Evolutionary conservation across 768 basidiomycete genomes (phyloP), one percentile per base, ranked within the genome.

Genomic region (Lactarius sp.): DNA sequence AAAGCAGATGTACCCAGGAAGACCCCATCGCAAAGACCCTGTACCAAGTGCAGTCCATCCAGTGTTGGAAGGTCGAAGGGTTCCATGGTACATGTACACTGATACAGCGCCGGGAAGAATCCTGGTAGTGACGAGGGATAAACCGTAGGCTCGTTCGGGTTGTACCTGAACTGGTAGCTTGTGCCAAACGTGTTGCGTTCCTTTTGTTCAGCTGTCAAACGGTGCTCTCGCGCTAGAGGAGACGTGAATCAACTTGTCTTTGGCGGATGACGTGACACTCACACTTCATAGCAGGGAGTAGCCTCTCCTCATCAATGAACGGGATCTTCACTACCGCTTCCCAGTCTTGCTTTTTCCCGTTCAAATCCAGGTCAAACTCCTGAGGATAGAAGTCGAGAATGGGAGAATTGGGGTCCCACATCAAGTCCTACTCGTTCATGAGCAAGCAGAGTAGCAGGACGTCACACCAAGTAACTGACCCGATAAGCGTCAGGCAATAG

Each of bases 281-380:
- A 92, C 92, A 75, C 37, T 79, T 76, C 96, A 99, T 98, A 3
- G 95, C 91, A 37, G 78, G 78, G 37, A 97, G 76, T 22, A 99
- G 73, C 56, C 92, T 80, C 12, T 76, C 69, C 73, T 95, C 85
- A 52, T 97, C 87, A 64, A 99, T 98, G 75, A 99, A 99, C 0
- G 97, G 97, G 68, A 99, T 98, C 77, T 98, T 98, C 59, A 99
- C 94, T 56, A 98, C 85, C 0, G 97, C 96, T 74, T 99, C 97
- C 97, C 97, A 99, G 31, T 98, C 96, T 69, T 90, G 87, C 73
- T 94, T 98, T 82, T 99, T 99, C 37, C 97, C 97, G 69, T 99
- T 98, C 71, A 97, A 75, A 76, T 99, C 97, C 67, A 83, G 85
- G 67, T 92, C 94, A 68, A 98, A 98, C 57, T 94, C 87, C 16